phyloP scores from a whole-genome alignment of 176 grass and related monocot genomes.

The Carex kokanica region DNA sequence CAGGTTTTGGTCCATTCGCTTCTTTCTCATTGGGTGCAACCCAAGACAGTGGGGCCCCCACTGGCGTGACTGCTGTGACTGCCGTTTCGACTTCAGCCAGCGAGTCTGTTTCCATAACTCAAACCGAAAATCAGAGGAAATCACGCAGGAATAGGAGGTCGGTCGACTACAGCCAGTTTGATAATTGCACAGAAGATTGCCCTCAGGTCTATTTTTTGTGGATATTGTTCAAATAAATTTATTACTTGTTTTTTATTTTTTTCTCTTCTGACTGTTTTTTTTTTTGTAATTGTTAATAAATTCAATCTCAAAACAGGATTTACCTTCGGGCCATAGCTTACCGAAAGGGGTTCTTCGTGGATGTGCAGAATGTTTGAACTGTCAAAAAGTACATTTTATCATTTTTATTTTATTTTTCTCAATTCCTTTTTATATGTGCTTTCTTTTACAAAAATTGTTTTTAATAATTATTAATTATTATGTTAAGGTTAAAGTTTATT shows the following conservation, averaged over 20 bases:
- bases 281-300: not conserved
- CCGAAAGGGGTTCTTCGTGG: conserved; percentile 91
- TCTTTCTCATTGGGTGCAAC: conserved; percentile 32
- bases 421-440: not conserved
- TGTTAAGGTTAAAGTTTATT: conserved; percentile 12
- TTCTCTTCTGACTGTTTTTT: conserved; percentile 22
- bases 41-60: conserved; percentile 30
- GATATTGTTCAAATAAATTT: conserved; percentile 18
- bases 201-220: conserved; percentile 39
- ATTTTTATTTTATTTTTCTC: not conserved
- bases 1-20: conserved; percentile 67
- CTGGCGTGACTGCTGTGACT: not conserved
- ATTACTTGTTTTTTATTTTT: conserved; percentile 16
- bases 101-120: conserved; percentile 28
- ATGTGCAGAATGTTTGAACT: conserved; percentile 55
- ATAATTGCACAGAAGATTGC: conserved; percentile 40
- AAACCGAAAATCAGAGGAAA: conserved; percentile 41
- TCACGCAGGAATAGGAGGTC: conserved; percentile 58
- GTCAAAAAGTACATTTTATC: conserved; percentile 57
- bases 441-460: conserved; percentile 10
- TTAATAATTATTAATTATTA: not conserved
- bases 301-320: conserved; percentile 35
- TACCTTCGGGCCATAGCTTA: conserved; percentile 34
- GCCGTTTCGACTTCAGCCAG: conserved; percentile 22
- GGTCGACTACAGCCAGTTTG: conserved; percentile 67